Evolutionary conservation across 2,329 filamentous ascomycete species (phyloP).

Genomic region (Neoarthrinium moseri): DNA sequence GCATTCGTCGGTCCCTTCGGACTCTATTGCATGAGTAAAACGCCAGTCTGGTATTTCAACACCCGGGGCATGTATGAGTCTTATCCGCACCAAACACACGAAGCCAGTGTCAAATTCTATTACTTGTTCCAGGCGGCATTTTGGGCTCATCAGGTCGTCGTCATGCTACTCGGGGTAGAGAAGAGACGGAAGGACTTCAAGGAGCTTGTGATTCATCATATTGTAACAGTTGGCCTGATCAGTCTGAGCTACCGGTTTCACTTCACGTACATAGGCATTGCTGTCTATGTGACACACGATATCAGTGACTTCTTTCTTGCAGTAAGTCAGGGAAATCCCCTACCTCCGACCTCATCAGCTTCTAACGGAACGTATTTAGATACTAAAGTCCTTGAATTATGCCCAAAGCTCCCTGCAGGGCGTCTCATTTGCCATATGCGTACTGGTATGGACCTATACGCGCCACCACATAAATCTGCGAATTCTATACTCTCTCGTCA

Average conservation of each 20-base stretch:
- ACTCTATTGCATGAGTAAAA: slow-evolving; percentile 84
- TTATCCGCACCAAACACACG: slow-evolving; percentile 84
- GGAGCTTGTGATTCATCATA: slow-evolving; percentile 87
- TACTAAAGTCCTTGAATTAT: slow-evolving; percentile 90
- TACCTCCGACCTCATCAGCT: too few species aligned
- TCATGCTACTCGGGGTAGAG: slow-evolving; percentile 84
- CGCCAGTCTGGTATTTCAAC: slow-evolving; percentile 96
- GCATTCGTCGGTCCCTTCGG: slow-evolving; percentile 77
- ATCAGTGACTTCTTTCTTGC: slow-evolving; percentile 95
- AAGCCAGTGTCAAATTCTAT: slow-evolving; percentile 85
- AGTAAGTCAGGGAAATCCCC: slow-evolving; percentile 50
- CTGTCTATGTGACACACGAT: slow-evolving; percentile 92
- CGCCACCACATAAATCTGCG: slow-evolving; percentile 81
- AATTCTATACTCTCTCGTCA: slow-evolving; percentile 74
- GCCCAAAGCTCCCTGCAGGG: slow-evolving; percentile 72
- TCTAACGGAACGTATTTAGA: too few species aligned
- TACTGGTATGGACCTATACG: slow-evolving; percentile 82
- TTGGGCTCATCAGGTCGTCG: slow-evolving; percentile 92
- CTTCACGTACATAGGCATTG: slow-evolving; percentile 91
- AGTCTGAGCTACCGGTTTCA: slow-evolving; percentile 89
- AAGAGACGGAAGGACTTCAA: slow-evolving; percentile 94
- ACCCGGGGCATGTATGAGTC: slow-evolving; percentile 84
- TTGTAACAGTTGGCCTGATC: slow-evolving; percentile 83
- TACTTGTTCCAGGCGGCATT: slow-evolving; percentile 92
- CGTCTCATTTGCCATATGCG: slow-evolving; percentile 85